phyloP scores from a whole-genome alignment of 192 early-diverging fungal genomes.

The Podila epigama region DNA sequence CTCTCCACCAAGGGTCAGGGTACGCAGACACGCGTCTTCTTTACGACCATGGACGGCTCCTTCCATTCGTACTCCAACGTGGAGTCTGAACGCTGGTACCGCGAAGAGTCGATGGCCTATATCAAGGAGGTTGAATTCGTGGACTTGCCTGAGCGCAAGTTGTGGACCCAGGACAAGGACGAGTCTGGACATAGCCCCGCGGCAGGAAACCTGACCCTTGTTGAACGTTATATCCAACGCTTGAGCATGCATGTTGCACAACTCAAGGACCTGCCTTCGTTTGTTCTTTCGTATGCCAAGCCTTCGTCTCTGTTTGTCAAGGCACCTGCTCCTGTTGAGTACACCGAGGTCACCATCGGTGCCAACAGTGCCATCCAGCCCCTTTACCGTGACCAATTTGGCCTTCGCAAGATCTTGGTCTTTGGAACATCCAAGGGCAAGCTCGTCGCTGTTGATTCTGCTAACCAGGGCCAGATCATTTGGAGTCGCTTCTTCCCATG shows the following conservation, averaged over 20 bases:
- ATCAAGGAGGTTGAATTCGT: slow-evolving; percentile 75
- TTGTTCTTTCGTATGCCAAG: slow-evolving; percentile 47
- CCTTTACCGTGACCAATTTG: slow-evolving; percentile 72
- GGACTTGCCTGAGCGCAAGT: slow-evolving; percentile 78
- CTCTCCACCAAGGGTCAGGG: slow-evolving; percentile 46
- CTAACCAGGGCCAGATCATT: slow-evolving; percentile 71
- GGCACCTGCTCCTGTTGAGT: slow-evolving; percentile 13
- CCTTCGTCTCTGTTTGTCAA: slow-evolving; percentile 30
- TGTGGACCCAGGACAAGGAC: slow-evolving; percentile 71
- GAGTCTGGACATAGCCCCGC: slow-evolving; percentile 68
- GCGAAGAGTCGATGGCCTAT: slow-evolving; percentile 86
- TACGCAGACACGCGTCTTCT: slow-evolving; percentile 51
- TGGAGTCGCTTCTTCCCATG: slow-evolving; percentile 72
- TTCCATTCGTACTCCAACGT: slow-evolving; percentile 57
- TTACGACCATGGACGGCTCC: slow-evolving; percentile 69
- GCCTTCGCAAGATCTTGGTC: slow-evolving; percentile 89
- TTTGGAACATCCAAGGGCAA: slow-evolving; percentile 82
- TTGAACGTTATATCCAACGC: slow-evolving; percentile 74
- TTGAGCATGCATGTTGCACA: slow-evolving; percentile 57
- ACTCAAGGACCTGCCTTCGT: slow-evolving; percentile 56
- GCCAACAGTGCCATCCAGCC: slow-evolving; percentile 24
- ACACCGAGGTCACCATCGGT: slow-evolving; percentile 37
- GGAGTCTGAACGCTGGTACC: slow-evolving; percentile 71
- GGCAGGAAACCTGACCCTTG: slow-evolving; percentile 52
- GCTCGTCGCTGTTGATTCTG: slow-evolving; percentile 84